phyloP scores from a whole-genome alignment of 1,284 basidiomycete species.

The Pholiota adiposa region DNA sequence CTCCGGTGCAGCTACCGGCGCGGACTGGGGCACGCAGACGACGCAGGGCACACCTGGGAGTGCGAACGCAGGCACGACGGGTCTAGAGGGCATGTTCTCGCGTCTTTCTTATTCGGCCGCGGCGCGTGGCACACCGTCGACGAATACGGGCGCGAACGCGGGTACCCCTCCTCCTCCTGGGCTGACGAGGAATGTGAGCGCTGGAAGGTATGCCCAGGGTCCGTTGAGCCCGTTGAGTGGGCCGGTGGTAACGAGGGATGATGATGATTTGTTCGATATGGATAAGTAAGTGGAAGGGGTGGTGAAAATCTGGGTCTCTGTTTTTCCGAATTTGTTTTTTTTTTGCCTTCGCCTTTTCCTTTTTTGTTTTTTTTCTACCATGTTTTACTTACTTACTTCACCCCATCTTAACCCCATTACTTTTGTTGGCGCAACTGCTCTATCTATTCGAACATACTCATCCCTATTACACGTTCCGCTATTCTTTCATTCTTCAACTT shows the following conservation, averaged over 20 bases:
- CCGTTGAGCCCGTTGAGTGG: conserved; percentile 50
- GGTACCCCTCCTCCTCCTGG: conserved; percentile 38
- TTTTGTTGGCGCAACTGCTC: background rate
- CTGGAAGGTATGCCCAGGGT: conserved; percentile 38
- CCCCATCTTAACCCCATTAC: background rate
- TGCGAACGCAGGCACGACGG: conserved; percentile 21
- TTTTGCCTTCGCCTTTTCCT: background rate
- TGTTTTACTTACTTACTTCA: background rate
- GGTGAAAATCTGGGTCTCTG: background rate
- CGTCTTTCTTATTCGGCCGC: conserved; percentile 52
- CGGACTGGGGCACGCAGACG: background rate
- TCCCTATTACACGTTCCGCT: background rate
- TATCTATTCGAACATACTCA: background rate
- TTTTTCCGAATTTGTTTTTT: background rate
- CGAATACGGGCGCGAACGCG: conserved; percentile 32
- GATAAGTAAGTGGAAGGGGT: conserved; percentile 33
- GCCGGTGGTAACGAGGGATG: conserved; percentile 58
- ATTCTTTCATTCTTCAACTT: background rate
- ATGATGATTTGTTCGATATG: conserved; percentile 73
- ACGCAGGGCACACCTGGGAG: background rate
- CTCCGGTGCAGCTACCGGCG: background rate
- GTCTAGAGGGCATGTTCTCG: conserved; percentile 54
- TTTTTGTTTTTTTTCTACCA: background rate
- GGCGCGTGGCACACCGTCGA: conserved; percentile 26
- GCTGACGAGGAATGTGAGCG: conserved; percentile 38